A percentile compares a stretch with the other conserved stretches of the same genome.
These are phyloP conservation scores for Aureobasidium sp. DNA, from an alignment of 2,329 filamentous ascomycete species.

Conservation along the genomic window DNA sequence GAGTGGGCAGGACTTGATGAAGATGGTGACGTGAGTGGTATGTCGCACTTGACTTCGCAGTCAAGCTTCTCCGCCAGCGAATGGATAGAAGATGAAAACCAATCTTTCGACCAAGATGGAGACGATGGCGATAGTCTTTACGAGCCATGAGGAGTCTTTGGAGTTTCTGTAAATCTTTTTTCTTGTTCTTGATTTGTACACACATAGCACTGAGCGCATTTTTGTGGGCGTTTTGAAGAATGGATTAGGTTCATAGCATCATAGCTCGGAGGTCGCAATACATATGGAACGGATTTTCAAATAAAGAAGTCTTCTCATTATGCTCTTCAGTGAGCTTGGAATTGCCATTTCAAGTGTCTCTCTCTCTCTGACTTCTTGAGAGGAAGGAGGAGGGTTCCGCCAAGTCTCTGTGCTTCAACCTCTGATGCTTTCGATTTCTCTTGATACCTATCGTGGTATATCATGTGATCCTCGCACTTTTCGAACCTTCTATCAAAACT, in stretches of 20 bases:
- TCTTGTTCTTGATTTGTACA: neutral
- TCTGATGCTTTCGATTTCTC: neutral
- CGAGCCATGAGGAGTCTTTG: conserved; percentile 1
- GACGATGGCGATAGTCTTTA: conserved; percentile 2
- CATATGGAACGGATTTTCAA: neutral
- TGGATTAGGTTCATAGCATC: neutral
- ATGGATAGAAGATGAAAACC: neutral
- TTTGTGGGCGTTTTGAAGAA: neutral
- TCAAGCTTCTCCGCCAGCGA: neutral
- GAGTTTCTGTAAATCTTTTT: neutral
- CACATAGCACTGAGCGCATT: neutral
- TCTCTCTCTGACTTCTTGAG: neutral
- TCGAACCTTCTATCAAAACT: too few relatives aligned
- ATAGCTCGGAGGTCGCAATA: neutral
- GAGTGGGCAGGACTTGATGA: conserved; percentile 9
- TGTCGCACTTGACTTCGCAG: neutral
- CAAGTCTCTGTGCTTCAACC: neutral
- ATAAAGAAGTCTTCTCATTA: neutral
- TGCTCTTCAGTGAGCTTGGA: neutral
- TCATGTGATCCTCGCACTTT: too few relatives aligned
- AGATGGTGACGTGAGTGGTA: neutral
- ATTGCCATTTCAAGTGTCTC: neutral
- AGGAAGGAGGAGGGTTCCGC: neutral
- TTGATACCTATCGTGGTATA: too few relatives aligned
- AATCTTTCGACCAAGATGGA: neutral